A percentile compares a stretch with the other conserved stretches of the same genome.
phyloP scores from a whole-genome alignment of 306 rosid genomes.

The Sphenostylis stenocarpa region DNA sequence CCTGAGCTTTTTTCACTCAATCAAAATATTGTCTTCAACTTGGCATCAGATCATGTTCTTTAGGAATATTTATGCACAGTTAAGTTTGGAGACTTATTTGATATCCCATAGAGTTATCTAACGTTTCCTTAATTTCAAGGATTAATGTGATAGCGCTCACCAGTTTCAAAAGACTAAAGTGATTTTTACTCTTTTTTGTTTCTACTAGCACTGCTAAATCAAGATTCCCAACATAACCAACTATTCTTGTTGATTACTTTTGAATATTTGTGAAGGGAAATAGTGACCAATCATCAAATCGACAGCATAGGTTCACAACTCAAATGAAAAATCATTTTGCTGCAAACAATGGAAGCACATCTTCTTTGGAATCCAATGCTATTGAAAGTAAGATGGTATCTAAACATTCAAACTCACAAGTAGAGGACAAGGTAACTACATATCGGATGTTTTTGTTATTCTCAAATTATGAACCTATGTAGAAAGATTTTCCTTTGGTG shows the following conservation, averaged over 20 bases:
- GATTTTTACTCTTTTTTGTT: not conserved
- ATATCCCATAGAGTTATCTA: no score
- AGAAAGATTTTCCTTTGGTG: constrained; percentile 22
- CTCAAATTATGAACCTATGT: not conserved
- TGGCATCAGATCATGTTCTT: not conserved
- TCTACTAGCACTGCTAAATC: not conserved
- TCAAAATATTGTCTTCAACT: not conserved
- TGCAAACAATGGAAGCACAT: constrained; percentile 60
- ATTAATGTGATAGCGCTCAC: not conserved
- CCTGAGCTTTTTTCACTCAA: not conserved
- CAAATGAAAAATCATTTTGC: constrained; percentile 54
- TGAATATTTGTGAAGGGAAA: constrained; percentile 60
- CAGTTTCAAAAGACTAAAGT: not conserved
- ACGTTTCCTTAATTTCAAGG: not conserved
- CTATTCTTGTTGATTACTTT: constrained; percentile 15
- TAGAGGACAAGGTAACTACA: constrained; percentile 63
- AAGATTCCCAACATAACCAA: not conserved
- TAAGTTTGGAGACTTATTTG: not conserved
- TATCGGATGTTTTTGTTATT: constrained; percentile 37
- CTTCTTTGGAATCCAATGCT: constrained; percentile 44
- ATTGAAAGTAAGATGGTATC: constrained; percentile 48
- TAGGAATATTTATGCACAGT: not conserved
- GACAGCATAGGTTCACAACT: constrained; percentile 53
- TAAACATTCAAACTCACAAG: constrained; percentile 51
- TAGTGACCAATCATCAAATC: constrained; percentile 58